Evolutionary conservation across 2,329 filamentous ascomycete genomes (phyloP).

Genomic region (Orbilia blumenaviensis): DNA sequence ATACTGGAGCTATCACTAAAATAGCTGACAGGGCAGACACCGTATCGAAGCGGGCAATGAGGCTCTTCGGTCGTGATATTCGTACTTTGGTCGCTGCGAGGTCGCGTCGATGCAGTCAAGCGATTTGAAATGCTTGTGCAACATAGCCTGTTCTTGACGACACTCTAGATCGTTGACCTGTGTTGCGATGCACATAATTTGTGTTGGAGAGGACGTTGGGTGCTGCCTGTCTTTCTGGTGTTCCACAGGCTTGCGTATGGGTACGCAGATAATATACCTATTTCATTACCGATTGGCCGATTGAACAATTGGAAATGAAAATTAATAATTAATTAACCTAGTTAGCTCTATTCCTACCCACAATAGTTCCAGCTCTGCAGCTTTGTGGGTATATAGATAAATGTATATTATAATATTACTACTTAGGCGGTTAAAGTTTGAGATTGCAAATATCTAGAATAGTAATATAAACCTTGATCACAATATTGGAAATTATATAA

Average conservation of each 20-base stretch:
- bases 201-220: constrained; percentile 27
- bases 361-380: too few species aligned
- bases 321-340: too few species aligned
- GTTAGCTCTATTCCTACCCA: too few species aligned
- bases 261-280: too few species aligned
- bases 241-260: neutral
- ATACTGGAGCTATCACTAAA: constrained; percentile 12
- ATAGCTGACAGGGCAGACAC: constrained; percentile 17
- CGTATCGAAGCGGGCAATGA: neutral
- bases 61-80: constrained; percentile 7
- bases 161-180: neutral
- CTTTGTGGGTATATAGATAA: too few species aligned
- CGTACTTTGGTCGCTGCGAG: neutral
- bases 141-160: constrained; percentile 12
- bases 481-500: too few species aligned
- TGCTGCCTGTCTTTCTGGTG: neutral
- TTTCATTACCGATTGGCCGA: too few species aligned
- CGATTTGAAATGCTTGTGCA: constrained; percentile 24
- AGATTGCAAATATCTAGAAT: too few species aligned
- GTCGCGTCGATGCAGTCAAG: neutral
- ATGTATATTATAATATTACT: too few species aligned
- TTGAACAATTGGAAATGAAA: too few species aligned
- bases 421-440: too few species aligned
- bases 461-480: too few species aligned
- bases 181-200: constrained; percentile 8